phyloP scores from a whole-genome alignment of 768 basidiomycete genomes.

The Lactarius hatsudake region DNA sequence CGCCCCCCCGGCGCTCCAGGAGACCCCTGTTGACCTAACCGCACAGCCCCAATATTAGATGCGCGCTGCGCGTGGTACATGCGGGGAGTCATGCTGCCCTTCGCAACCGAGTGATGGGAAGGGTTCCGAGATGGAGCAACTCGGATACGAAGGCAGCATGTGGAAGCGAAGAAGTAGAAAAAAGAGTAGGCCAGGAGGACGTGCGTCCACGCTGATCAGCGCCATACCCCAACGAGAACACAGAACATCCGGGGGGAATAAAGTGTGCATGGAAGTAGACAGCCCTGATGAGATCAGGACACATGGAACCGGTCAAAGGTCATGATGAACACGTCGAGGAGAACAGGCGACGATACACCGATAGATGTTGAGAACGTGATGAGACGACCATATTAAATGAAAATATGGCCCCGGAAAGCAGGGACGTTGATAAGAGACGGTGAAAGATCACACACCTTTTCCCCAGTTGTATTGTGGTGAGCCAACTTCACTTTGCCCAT shows the following conservation, averaged over 20 bases:
- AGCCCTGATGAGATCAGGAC: not conserved
- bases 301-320: not conserved
- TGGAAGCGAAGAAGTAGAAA: not conserved
- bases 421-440: conserved; percentile 57
- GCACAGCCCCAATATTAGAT: conserved; percentile 7
- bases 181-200: not conserved
- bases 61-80: conserved; percentile 13
- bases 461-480: conserved; percentile 80
- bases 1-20: conserved; percentile 2
- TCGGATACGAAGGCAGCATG: not conserved
- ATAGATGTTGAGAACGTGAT: not conserved
- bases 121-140: not conserved
- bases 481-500: conserved; percentile 99
- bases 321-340: not conserved
- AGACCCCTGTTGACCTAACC: conserved; percentile 6
- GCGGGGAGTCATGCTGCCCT: not conserved
- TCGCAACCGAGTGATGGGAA: conserved; percentile 1
- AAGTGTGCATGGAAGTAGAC: not conserved
- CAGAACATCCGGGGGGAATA: not conserved
- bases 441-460: conserved; percentile 67
- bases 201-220: conserved; percentile 3
- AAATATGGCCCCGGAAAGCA: not conserved
- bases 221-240: not conserved
- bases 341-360: not conserved
- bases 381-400: not conserved